Conservation (phyloP, 345 rosid species). For the Euphorbia pulcherrima region DNA sequence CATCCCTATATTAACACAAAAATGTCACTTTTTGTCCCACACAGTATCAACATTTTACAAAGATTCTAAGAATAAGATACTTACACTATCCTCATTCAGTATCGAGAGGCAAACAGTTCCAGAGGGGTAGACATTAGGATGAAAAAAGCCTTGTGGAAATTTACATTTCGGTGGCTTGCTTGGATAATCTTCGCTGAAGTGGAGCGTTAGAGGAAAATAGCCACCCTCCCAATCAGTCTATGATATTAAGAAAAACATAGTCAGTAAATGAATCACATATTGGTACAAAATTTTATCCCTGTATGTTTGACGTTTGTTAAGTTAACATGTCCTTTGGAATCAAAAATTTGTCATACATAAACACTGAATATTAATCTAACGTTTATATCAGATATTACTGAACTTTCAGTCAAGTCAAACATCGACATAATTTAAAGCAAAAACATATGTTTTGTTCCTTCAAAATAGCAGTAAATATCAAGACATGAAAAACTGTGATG, state of each 20-base stretch:
- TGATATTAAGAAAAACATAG: background rate
- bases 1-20: slow-evolving; percentile 25
- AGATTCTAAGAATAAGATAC: background rate
- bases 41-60: background rate
- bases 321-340: background rate
- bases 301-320: too few species aligned
- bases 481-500: background rate
- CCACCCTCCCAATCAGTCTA: slow-evolving; percentile 37
- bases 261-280: too few species aligned
- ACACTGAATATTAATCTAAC: too few species aligned
- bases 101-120: slow-evolving; percentile 34
- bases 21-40: too few species aligned
- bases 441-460: background rate
- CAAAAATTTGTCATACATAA: background rate
- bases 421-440: too few species aligned
- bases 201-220: slow-evolving; percentile 26
- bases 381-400: too few species aligned
- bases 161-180: slow-evolving; percentile 33
- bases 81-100: slow-evolving; percentile 32
- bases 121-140: slow-evolving; percentile 32
- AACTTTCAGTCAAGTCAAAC: background rate
- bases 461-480: background rate
- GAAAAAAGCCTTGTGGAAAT: slow-evolving; percentile 34
- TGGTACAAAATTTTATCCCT: background rate
- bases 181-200: slow-evolving; percentile 32